Conservation (phyloP, 441 rosid species). For the Iberis amara region DNA sequence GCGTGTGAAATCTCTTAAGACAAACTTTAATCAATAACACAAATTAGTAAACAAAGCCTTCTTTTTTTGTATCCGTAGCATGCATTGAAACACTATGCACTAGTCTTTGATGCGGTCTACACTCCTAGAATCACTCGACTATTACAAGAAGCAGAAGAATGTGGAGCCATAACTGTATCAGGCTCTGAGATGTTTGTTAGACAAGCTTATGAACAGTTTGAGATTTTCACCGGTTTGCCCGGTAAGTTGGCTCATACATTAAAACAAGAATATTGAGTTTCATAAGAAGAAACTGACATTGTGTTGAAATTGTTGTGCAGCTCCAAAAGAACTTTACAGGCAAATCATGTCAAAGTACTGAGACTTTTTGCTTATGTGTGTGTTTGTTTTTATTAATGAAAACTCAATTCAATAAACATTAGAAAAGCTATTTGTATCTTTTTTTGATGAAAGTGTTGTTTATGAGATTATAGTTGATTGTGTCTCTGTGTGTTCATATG, state of each 20-base stretch:
- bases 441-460: background rate
- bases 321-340: conserved; percentile 72
- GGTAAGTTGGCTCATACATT: conserved; percentile 37
- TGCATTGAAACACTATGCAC: conserved; percentile 59
- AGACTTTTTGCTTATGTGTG: conserved; percentile 13
- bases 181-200: conserved; percentile 91
- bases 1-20: background rate
- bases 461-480: too few relatives aligned
- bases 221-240: conserved; percentile 75
- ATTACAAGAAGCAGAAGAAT: conserved; percentile 72
- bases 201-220: conserved; percentile 83
- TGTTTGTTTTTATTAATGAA: conserved; percentile 13
- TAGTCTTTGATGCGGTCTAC: conserved; percentile 86
- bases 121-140: conserved; percentile 80
- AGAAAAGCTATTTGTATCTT: background rate
- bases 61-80: conserved; percentile 35
- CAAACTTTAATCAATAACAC: background rate
- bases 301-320: conserved; percentile 36
- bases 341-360: conserved; percentile 58
- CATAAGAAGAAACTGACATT: background rate
- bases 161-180: conserved; percentile 58
- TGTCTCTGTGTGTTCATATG: too few relatives aligned
- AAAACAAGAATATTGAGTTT: conserved; percentile 4
- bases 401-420: conserved; percentile 11
- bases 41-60: background rate